Evolutionary conservation across 345 rosid genomes (phyloP), one percentile per base, ranked within the genome.

Genomic region (Schrenkiella parvula): DNA sequence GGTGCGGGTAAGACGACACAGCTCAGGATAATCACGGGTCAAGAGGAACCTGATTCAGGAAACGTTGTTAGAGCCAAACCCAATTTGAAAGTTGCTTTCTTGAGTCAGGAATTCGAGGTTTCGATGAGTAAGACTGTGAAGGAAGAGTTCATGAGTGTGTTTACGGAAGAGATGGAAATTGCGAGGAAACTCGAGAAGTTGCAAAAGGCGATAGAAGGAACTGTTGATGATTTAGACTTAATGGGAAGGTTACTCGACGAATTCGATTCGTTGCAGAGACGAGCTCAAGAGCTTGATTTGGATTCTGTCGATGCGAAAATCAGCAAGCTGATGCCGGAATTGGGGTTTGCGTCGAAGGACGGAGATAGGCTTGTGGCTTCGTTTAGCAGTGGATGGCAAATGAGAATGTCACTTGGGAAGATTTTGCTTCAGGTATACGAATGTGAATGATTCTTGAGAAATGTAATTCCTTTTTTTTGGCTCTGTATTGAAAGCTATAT

Each of bases 371-470:
- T 91, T 80, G 98, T 93, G 51, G 98, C 97, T 4, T 87, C 95
- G 0, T 93, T 91, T 73, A 91, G 98, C 46, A 69, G 96, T 58
- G 97, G 98, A 9, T 90, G 97, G 98, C 97, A 93, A 80, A 90
- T 91, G 98, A 93, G 98, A 81, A 93, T 93, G 83, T 90, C 96
- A 12, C 92, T 93, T 59, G 97, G 98, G 52, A 93, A 89, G 86
- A 93, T 91, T 73, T 78, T 93, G 78, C 80, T 93, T 80, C 96
- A 93, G 97, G 98, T 89, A 82, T 43, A 9, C 10, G 12, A 35
- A n/a, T n/a, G n/a, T 39, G 26, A 19, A 12, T 14, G 51, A 62
- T 39, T 61, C 37, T 44, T 29, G 25, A 31, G 35, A 57, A 57
- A 44, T 56, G 35, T 31, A 25, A n/a, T 43, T 68, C 1, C 11